These are phyloP conservation scores for Phytophthora pini DNA, from an alignment of 352 stramenopile species.

Conservation along the genomic window DNA sequence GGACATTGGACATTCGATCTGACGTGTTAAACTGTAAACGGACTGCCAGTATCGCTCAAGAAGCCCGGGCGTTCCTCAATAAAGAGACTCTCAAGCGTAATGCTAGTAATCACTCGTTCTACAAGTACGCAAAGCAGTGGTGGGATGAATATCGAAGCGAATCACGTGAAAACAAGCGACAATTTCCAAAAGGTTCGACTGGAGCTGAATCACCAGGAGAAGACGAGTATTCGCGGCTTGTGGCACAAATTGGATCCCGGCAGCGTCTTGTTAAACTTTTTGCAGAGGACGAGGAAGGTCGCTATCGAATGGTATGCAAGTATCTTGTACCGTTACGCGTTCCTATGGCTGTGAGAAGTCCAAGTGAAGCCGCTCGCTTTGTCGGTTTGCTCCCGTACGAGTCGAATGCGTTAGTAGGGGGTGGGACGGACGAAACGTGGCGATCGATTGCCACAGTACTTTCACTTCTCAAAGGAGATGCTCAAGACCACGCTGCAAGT, in stretches of 20 bases:
- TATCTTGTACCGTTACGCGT: conserved; percentile 74
- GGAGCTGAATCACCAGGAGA: neutral
- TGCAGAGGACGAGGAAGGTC: conserved; percentile 87
- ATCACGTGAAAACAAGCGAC: conserved; percentile 16
- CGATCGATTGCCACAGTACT: conserved; percentile 75
- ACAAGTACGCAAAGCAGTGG: conserved; percentile 86
- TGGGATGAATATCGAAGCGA: conserved; percentile 81
- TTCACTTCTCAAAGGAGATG: conserved; percentile 75
- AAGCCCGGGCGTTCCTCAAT: conserved; percentile 56
- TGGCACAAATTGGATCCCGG: conserved; percentile 15
- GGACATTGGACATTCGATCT: conserved; percentile 69
- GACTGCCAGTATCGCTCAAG: conserved; percentile 46
- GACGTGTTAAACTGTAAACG: conserved; percentile 72
- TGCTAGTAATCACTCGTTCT: conserved; percentile 67
- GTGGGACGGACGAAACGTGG: conserved; percentile 76
- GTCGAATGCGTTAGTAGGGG: conserved; percentile 56
- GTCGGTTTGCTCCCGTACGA: conserved; percentile 83
- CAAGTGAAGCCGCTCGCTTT: conserved; percentile 87
- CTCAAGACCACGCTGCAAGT: conserved; percentile 82
- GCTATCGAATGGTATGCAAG: conserved; percentile 87
- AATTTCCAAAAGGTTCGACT: conserved; percentile 4
- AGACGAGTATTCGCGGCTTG: conserved; percentile 32
- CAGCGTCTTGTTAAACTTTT: conserved; percentile 83
- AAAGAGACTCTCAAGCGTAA: conserved; percentile 66
- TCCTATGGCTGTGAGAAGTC: conserved; percentile 58